Conservation (phyloP, 352 stramenopile species). For the Phytophthora podocarpi region DNA sequence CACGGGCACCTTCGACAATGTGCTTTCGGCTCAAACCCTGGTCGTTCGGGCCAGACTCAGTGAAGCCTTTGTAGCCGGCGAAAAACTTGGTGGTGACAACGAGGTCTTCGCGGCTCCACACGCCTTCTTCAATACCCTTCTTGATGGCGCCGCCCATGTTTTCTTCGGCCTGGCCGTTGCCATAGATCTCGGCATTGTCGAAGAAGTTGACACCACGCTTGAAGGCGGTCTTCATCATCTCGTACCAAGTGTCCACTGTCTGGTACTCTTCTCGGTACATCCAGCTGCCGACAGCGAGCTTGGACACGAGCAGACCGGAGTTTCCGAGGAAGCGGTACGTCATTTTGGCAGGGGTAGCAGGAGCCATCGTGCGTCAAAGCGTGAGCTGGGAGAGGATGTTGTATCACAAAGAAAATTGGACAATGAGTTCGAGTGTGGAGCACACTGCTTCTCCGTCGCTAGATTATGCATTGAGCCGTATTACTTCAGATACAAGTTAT, state of each 20-base stretch:
- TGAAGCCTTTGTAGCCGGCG: no score
- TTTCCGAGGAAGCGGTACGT: constrained; percentile 55
- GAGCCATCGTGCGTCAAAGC: no score
- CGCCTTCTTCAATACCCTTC: constrained; percentile 3
- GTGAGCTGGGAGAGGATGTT: no score
- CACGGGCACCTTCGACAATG: constrained; percentile 24
- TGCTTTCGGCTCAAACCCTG: constrained; percentile 22
- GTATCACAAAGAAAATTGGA: no score
- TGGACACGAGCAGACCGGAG: constrained; percentile 46
- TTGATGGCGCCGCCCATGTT: constrained; percentile 6
- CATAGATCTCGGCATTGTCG: constrained; percentile 16
- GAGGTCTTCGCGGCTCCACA: constrained; percentile 3
- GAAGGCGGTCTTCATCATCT: constrained; percentile 8
- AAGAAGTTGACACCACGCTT: constrained; percentile 18
- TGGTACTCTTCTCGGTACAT: constrained; percentile 18
- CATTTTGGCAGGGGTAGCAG: constrained; percentile 33
- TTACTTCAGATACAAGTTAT: no score
- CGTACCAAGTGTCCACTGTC: constrained; percentile 11
- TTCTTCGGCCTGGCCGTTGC: neutral
- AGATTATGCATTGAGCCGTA: no score
- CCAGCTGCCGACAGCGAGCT: constrained; percentile 41
- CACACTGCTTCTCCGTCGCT: no score
- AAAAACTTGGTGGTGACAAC: constrained; percentile 52
- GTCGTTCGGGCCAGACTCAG: constrained; percentile 3
- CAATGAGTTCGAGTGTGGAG: no score